phyloP scores from a whole-genome alignment of 164 flowering plant species.

The Stephania cephalantha region DNA sequence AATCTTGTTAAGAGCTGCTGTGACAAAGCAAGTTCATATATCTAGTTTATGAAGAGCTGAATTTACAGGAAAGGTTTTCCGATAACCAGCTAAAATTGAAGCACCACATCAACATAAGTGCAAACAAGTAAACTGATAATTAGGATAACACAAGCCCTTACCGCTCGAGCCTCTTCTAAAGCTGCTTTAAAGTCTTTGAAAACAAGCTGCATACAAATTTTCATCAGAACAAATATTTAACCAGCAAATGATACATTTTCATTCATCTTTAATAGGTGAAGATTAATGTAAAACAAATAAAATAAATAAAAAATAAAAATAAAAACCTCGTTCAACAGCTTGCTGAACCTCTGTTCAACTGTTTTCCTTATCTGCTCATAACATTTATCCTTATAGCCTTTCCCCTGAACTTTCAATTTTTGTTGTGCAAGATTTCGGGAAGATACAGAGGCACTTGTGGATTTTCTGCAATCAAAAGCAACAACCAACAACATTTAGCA shows the following conservation, averaged over 20 bases:
- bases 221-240: slow-evolving; percentile 7
- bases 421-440: slow-evolving; percentile 56
- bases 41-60: neutral
- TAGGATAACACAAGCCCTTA: slow-evolving; percentile 23
- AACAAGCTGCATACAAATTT: slow-evolving; percentile 53
- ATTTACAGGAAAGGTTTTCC: neutral
- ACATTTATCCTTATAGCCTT: slow-evolving; percentile 96
- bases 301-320: neutral
- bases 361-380: slow-evolving; percentile 86
- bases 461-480: slow-evolving; percentile 40
- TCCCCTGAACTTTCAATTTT: slow-evolving; percentile 78
- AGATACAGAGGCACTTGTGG: slow-evolving; percentile 47
- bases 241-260: neutral
- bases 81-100: neutral
- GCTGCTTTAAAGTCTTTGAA: slow-evolving; percentile 84
- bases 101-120: neutral
- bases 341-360: slow-evolving; percentile 78
- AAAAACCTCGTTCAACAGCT: slow-evolving; percentile 66
- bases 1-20: neutral
- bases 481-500: neutral
- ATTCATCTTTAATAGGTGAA: neutral
- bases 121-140: neutral
- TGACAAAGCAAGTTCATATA: neutral
- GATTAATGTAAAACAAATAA: neutral
- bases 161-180: slow-evolving; percentile 88